Evolutionary conservation across 345 rosid species (phyloP), one percentile per base, ranked within the genome.

Genomic region (Arabidopsis thaliana): DNA sequence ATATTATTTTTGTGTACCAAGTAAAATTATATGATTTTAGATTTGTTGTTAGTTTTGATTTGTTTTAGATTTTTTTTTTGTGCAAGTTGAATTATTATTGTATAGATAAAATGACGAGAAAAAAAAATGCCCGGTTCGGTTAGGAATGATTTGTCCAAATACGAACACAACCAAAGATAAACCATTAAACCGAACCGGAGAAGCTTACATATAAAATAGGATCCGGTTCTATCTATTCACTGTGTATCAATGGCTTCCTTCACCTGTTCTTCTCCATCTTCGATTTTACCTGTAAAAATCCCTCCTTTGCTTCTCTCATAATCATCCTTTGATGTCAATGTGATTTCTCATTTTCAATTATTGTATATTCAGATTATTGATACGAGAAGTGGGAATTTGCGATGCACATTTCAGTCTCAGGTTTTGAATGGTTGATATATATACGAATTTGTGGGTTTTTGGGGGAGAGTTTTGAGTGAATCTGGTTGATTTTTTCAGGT

Each of bases 181-280:
- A 34, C 37, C 37, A 34, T 34, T 6, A 42, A 42, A 44, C 48
- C 20, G 48, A 13, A 13, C 68, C 74, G 56, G 68, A 23, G 41
- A n/a, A 28, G 1, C 44, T 40, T 40, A 22, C 1, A 45, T 44
- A 41, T 32, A 51, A 0, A 12, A 34, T 0, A 36, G 45, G 37
- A 4, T 38, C 76, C 67, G 80, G 76, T 77, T 77, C 6, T 70
- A 77, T 71, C 76, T 37, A 0, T 5, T 4, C 20, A 16, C 20
- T 16, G 13, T 28, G 56, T 67, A 71, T 75, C 70, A 34, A 80
- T 84, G 82, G 80, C 85, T 22, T 46, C 81, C 68, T 69, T 65
- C 45, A 33, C 63, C 34, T 61, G 67, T 38, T 38, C 82, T 74
- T 52, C 33, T 4, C n/a, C 13, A 10, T 24, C 57, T 59, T 80